Conservation (phyloP, 2,329 filamentous ascomycete species). For the Botrytis elliptica region DNA sequence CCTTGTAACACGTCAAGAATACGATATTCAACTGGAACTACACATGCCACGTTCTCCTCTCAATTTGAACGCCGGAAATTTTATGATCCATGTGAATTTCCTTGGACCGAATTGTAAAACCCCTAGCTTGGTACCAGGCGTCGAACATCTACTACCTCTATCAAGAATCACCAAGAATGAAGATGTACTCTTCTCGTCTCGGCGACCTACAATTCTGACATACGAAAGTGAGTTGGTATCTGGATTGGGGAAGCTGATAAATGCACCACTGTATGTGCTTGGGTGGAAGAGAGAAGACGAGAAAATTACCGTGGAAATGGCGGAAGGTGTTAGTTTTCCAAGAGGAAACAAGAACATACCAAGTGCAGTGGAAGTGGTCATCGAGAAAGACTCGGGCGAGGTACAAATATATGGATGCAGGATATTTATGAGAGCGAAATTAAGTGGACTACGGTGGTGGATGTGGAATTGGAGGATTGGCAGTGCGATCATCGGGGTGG, state of each 20-base stretch:
- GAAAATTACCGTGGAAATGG: constrained; percentile 65
- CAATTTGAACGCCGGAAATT: constrained; percentile 81
- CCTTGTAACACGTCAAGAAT: constrained; percentile 71
- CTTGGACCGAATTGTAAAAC: constrained; percentile 49
- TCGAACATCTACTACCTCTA: constrained; percentile 10
- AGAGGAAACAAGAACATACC: constrained; percentile 45
- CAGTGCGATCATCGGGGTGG: constrained; percentile 66
- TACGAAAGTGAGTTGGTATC: constrained; percentile 73
- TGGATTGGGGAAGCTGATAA: constrained; percentile 57
- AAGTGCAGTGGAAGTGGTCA: constrained; percentile 48
- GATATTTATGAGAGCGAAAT: constrained; percentile 69
- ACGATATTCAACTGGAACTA: constrained; percentile 77
- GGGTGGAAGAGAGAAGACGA: constrained; percentile 64
- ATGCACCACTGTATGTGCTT: constrained; percentile 68
- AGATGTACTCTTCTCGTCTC: constrained; percentile 58
- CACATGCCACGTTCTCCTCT: constrained; percentile 73
- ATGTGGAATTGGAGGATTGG: constrained; percentile 82
- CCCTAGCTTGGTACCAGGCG: constrained; percentile 36
- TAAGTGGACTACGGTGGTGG: constrained; percentile 74
- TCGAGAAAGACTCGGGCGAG: constrained; percentile 45
- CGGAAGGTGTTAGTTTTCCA: constrained; percentile 68
- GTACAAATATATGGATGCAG: constrained; percentile 74
- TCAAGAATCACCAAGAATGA: constrained; percentile 17
- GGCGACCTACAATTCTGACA: constrained; percentile 72
- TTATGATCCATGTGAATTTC: constrained; percentile 84